Base-by-base conservation (phyloP, 202 grass and related monocot species). In the Musa balbisiana region DNA sequence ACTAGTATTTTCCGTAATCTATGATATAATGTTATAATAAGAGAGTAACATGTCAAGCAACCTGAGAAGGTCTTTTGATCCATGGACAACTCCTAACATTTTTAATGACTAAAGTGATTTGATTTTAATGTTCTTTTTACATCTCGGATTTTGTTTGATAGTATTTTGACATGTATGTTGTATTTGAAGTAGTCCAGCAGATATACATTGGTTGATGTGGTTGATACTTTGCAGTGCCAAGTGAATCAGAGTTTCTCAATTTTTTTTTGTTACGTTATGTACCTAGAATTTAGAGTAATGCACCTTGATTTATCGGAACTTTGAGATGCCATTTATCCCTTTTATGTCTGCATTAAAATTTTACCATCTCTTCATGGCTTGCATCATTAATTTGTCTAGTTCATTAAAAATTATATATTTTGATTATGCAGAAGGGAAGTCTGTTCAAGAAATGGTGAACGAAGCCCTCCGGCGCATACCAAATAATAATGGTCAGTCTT, bases 391-490 rank as follows among this genome's bases (percentile, higher is more conserved):
- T 33, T 25, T 79, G 16, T 76, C 10, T 51, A 53, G 13, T 78
- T 52, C 15, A 8, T 59, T 58, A 17, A 62, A 25, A 72, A 65
- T 52, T 16, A 0, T 17, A n/a, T 72, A 23, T 62, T 75, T 79
- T 71, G 63, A 73, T 86, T 21, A 23, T 56, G 23, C 84, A 97
- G 93, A 97, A 87, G 93, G 93, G 52, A 97, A 97, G 84, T 97
- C 88, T 80, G 93, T 93, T 76, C 90, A 97, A 73, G 66, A 93
- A 83, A 97, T 93, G 93, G 88, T 97, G 65, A 79, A 97, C 72
- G 90, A 97, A 89, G 90, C 93, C 74, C 88, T 97, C 19, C 86
- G 76, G 79, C 80, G 33, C 66, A 86, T 97, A 29, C 93, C 93
- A 51, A 97, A 97, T 68, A 79, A 20, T 13, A 89, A 79, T 15